A percentile compares a stretch with the other conserved stretches of the same genome.
phyloP scores from a whole-genome alignment of 2,329 filamentous ascomycete genomes.

The Coleophoma crateriformis region DNA sequence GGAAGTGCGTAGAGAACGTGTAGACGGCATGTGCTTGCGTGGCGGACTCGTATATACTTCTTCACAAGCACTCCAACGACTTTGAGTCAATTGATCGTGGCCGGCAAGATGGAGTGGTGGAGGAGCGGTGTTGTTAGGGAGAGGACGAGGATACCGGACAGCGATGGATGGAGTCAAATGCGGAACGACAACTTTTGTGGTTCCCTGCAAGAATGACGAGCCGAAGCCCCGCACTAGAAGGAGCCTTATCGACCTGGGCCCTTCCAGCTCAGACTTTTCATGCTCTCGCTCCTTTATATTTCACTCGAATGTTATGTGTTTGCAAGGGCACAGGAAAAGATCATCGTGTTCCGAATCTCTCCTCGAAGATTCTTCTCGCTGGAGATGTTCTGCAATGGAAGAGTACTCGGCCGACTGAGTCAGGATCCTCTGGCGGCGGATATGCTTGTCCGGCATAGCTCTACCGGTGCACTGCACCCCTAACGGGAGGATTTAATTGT shows the following conservation, averaged over 20 bases:
- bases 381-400: too few species aligned
- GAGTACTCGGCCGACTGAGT: too few species aligned
- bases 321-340: neutral
- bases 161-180: neutral
- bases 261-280: neutral
- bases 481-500: neutral
- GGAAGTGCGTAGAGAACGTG: neutral
- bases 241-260: neutral
- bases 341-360: neutral
- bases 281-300: too few species aligned
- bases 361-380: neutral
- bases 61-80: neutral
- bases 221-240: neutral
- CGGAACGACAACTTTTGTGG: neutral
- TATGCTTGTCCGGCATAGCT: neutral
- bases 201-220: neutral
- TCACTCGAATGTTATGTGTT: neutral
- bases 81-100: neutral
- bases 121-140: neutral
- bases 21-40: neutral
- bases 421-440: neutral
- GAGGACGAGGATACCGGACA: neutral
- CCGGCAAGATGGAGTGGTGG: neutral
- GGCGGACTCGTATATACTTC: neutral
- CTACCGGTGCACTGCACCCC: neutral